Percentiles rank a stretch among this genome's conserved stretches.
These are phyloP conservation scores for Mesembryanthemum crystallinum DNA, from an alignment of 148 eudicot genomes.

Conservation along the genomic window DNA sequence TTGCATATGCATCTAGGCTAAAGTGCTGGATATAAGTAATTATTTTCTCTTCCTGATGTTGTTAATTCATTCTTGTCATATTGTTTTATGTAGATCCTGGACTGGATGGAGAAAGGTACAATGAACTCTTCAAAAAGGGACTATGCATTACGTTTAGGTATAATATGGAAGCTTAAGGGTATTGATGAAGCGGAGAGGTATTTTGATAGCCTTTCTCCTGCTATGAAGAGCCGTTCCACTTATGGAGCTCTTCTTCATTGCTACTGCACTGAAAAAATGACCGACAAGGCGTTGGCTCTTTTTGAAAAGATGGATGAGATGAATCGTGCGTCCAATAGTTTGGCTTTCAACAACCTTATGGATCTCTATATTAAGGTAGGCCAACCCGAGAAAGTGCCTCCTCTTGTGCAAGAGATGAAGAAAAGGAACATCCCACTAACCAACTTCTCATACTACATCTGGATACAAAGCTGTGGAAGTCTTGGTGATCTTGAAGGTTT, in stretches of 20 bases:
- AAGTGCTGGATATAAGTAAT: background rate
- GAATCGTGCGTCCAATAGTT: conserved; percentile 23
- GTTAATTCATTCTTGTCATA: background rate
- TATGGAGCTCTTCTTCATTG: conserved; percentile 66
- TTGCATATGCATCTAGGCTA: background rate
- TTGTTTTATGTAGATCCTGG: conserved; percentile 54
- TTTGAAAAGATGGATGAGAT: conserved; percentile 56
- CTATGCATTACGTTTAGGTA: conserved; percentile 45
- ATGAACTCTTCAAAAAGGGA: conserved; percentile 33
- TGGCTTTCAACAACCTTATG: conserved; percentile 58
- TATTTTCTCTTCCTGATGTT: background rate
- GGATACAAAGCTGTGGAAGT: conserved; percentile 52
- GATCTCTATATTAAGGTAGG: conserved; percentile 44
- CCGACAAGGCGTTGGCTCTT: conserved; percentile 54
- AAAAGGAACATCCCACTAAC: conserved; percentile 37
- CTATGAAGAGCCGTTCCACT: conserved; percentile 31
- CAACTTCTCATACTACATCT: conserved; percentile 38
- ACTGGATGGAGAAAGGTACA: conserved; percentile 68
- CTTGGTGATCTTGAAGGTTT: conserved; percentile 53
- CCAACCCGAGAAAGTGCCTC: conserved; percentile 63
- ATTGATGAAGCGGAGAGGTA: conserved; percentile 59
- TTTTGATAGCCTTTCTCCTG: conserved; percentile 47
- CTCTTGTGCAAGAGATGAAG: conserved; percentile 60
- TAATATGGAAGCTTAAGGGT: conserved; percentile 48
- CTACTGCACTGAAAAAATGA: conserved; percentile 51